These are phyloP conservation scores for Aegilops bicornis DNA, from an alignment of 176 grass and related monocot genomes.

Conservation along the genomic window DNA sequence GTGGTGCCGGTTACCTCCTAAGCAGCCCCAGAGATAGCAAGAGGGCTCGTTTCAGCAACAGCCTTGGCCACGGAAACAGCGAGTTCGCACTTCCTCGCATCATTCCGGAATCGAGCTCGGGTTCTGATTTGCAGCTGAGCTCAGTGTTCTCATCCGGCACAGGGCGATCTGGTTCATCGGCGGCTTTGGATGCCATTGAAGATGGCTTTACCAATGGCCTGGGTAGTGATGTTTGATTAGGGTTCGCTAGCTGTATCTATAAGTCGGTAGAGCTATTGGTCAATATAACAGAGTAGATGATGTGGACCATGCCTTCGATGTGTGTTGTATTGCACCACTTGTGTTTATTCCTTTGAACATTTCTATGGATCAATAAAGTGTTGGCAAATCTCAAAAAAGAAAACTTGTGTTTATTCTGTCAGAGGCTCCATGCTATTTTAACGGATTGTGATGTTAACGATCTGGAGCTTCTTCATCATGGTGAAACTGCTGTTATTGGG, in stretches of 20 bases:
- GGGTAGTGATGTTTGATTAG: slow-evolving; percentile 31
- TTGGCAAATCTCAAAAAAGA: no score
- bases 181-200: not conserved
- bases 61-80: not conserved
- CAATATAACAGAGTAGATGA: not conserved
- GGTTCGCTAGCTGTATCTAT: not conserved
- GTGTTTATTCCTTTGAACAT: not conserved
- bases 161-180: not conserved
- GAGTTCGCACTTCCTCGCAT: slow-evolving; percentile 3
- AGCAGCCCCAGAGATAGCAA: slow-evolving; percentile 28
- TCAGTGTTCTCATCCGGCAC: not conserved
- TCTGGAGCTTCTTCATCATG: not conserved
- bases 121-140: slow-evolving; percentile 15
- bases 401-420: not conserved
- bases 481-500: not conserved
- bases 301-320: not conserved
- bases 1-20: slow-evolving; percentile 8
- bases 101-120: slow-evolving; percentile 16
- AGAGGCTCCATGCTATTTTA: not conserved
- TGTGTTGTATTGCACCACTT: not conserved
- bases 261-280: not conserved
- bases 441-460: not conserved
- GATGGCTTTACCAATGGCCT: slow-evolving; percentile 24
- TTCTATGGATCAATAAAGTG: no score
- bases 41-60: not conserved